Conservation (phyloP, 768 basidiomycete species). For the Mycena amicta region DNA sequence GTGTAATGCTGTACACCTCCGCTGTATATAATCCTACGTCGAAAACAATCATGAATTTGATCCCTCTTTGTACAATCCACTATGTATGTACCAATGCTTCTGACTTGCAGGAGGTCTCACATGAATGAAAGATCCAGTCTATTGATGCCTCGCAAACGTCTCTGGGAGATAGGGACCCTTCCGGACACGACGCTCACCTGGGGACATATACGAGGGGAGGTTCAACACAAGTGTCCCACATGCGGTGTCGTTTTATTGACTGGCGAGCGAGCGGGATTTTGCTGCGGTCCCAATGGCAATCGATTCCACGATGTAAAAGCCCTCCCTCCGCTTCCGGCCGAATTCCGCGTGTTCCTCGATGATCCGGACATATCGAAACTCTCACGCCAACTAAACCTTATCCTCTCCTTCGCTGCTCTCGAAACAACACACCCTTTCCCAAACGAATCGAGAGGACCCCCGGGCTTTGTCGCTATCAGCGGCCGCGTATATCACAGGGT, state of each 20-base stretch:
- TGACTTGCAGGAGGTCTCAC: background rate
- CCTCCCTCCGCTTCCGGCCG: conserved; percentile 22
- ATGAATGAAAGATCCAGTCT: background rate
- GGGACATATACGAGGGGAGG: background rate
- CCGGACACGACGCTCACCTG: conserved; percentile 1
- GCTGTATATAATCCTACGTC: background rate
- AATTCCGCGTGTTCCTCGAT: conserved; percentile 28
- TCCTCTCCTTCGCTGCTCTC: conserved; percentile 11
- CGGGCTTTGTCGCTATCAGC: conserved; percentile 27
- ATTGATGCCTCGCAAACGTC: background rate
- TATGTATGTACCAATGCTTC: too few relatives aligned
- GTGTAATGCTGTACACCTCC: too few relatives aligned
- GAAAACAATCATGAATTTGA: background rate
- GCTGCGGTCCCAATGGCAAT: conserved; percentile 32
- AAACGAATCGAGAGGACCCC: background rate
- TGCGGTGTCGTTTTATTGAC: conserved; percentile 31
- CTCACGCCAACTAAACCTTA: conserved; percentile 31
- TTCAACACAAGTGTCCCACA: conserved; percentile 20
- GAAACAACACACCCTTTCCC: conserved; percentile 31
- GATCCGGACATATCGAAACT: conserved; percentile 28
- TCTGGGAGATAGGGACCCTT: background rate
- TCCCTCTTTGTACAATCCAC: background rate
- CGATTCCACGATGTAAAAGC: conserved; percentile 26
- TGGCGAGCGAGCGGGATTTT: conserved; percentile 33
- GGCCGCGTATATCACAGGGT: conserved; percentile 37